Evolutionary conservation across 257 asterid species (phyloP).

Genomic region (Nicotiana benthamiana): DNA sequence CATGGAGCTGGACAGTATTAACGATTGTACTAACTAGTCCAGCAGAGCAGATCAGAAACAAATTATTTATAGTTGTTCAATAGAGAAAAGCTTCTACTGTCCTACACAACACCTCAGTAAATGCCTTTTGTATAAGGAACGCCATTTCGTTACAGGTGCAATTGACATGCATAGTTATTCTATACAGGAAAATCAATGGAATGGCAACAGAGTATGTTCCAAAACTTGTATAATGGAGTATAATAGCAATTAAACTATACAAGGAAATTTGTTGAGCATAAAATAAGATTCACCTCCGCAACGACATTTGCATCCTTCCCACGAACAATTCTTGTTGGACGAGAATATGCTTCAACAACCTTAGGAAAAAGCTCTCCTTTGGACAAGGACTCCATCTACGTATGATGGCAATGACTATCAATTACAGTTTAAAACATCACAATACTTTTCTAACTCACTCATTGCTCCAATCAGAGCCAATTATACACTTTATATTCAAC

Average conservation of each 20-base stretch:
- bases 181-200: background rate
- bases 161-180: background rate
- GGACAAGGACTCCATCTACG: slow-evolving; percentile 72
- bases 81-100: background rate
- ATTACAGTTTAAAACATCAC: background rate
- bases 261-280: background rate
- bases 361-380: slow-evolving; percentile 59
- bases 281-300: slow-evolving; percentile 42
- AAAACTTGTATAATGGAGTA: background rate
- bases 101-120: background rate
- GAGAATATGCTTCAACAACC: slow-evolving; percentile 93
- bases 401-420: background rate
- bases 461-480: background rate
- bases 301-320: slow-evolving; percentile 63
- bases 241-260: background rate
- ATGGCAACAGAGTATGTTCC: background rate
- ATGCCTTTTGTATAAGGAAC: background rate
- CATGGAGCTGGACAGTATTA: background rate
- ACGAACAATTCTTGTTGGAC: slow-evolving; percentile 93
- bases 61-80: background rate
- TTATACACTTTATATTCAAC: background rate
- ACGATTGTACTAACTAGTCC: background rate
- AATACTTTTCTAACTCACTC: background rate
- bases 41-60: background rate
- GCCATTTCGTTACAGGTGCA: background rate